Base-by-base conservation (phyloP, 306 rosid species). In the Citrullus colocynthis region DNA sequence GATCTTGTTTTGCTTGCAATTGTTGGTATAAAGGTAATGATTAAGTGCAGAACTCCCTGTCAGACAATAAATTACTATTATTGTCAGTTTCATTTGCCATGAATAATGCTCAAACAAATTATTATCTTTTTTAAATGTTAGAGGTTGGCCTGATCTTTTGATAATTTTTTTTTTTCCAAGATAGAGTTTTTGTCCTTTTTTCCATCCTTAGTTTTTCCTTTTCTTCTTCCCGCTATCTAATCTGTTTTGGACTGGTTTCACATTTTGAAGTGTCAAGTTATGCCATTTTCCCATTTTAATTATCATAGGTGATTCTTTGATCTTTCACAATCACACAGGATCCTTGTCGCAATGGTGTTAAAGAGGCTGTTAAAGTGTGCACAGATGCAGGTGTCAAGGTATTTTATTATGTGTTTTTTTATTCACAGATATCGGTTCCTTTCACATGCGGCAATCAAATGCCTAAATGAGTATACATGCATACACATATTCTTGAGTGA, bases 311-410 rank as follows among this genome's bases (percentile, higher is more conserved):
- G 3, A 67, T 41, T 42, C 9, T 65, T 32, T 32, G 36, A 67
- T 67, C 34, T 69, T 69, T 69, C 10, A 42, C 36, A 42, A 12
- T 69, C 36, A 49, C 77, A 63, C 83, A 95, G 98, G 98, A 95
- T 88, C 98, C 98, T 58, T 92, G 97, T 81, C 98, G 98, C 24
- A 78, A 77, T 80, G 85, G 97, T 58, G 98, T 95, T 75, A 83
- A 82, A 81, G 92, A 89, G 9, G 98, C 98, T 10, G 97, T 95
- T 60, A 77, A 55, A 57, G 6, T 89, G 74, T 95, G 98, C 88
- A 85, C 88, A 8, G 86, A 74, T 5, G 96, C 98, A 63, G 98
- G 98, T 84, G 97, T 95, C 59, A 95, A 95, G 98, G 98, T 95
- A 84, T 77, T 79, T 65, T 59, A 57, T 56, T 59, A 18, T 62